Conservation (phyloP, 139 green algal genomes). For the Pedinophyceae sp. region DNA sequence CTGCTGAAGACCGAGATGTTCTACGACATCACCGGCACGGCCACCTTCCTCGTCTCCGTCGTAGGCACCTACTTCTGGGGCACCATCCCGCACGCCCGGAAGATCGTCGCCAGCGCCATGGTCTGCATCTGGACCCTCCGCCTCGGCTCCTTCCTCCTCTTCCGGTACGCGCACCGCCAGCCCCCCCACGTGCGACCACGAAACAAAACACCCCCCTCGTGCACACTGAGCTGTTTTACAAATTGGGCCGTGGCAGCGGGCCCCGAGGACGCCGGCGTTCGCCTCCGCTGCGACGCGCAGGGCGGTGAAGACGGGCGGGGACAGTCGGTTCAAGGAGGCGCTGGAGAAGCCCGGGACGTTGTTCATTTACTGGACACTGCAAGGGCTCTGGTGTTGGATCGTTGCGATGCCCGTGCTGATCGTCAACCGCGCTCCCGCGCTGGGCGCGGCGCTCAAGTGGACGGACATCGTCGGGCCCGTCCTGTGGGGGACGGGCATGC, state of each 20-base stretch:
- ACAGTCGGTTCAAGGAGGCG: conserved; percentile 26
- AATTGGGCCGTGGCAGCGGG: too few species aligned
- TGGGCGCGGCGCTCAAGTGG: conserved; percentile 4
- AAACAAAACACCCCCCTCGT: too few species aligned
- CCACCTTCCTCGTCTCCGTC: too few species aligned
- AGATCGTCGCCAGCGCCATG: conserved; percentile 11
- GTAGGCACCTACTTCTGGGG: too few species aligned
- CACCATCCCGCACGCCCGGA: background rate
- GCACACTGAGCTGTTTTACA: too few species aligned
- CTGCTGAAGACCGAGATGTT: conserved; percentile 14
- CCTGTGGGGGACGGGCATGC: background rate
- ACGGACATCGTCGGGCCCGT: background rate
- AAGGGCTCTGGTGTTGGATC: conserved; percentile 31
- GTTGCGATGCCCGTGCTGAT: conserved; percentile 20
- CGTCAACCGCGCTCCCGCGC: conserved; percentile 12
- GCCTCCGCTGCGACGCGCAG: too few species aligned
- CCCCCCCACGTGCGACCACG: too few species aligned
- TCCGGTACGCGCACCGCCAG: conserved; percentile 11
- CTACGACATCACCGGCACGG: conserved; percentile 9
- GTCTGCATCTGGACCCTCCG: conserved; percentile 22
- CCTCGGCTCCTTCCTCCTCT: conserved; percentile 22
- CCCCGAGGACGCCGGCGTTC: too few species aligned
- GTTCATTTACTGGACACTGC: conserved; percentile 23
- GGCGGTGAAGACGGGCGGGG: too few species aligned
- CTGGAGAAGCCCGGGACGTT: conserved; percentile 17